phyloP scores from a whole-genome alignment of 208 protist species.

The Acanthamoeba healyi region DNA sequence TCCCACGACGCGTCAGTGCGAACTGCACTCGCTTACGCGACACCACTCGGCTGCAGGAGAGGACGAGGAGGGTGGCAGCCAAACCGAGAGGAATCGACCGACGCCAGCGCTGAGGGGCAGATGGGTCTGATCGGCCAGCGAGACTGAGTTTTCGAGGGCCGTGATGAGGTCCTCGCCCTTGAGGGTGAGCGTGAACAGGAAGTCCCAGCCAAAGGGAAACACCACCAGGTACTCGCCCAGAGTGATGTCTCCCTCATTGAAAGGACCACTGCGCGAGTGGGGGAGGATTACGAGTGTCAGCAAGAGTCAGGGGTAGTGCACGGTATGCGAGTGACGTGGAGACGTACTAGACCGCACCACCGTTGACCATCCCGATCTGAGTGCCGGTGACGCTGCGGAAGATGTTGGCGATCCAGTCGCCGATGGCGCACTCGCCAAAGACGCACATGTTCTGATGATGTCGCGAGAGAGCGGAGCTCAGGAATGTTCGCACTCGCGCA shows the following conservation, averaged over 20 bases:
- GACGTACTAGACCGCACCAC: conserved; percentile 31
- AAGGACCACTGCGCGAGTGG: background rate
- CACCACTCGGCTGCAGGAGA: too few relatives aligned
- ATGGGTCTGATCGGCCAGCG: conserved; percentile 15
- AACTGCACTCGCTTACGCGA: too few relatives aligned
- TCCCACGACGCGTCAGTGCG: too few relatives aligned
- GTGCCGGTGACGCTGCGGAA: conserved; percentile 25
- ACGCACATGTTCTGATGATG: background rate
- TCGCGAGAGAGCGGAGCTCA: background rate
- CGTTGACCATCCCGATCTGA: conserved; percentile 50
- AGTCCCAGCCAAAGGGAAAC: conserved; percentile 36
- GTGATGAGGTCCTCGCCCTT: conserved; percentile 1
- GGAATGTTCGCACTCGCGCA: background rate
- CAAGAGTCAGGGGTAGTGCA: background rate
- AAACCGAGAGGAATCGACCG: conserved; percentile 43
- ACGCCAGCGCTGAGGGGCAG: conserved; percentile 33
- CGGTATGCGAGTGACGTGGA: background rate
- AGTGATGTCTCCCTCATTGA: background rate
- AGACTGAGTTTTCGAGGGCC: conserved; percentile 30
- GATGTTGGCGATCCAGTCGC: conserved; percentile 38
- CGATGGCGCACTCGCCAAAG: conserved; percentile 57
- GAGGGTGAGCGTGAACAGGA: conserved; percentile 12
- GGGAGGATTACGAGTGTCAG: background rate
- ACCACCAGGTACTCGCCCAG: conserved; percentile 33
- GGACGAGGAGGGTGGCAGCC: background rate